phyloP scores from a whole-genome alignment of 805 yeast genomes.

The Saccharomycopsis schoenii region DNA sequence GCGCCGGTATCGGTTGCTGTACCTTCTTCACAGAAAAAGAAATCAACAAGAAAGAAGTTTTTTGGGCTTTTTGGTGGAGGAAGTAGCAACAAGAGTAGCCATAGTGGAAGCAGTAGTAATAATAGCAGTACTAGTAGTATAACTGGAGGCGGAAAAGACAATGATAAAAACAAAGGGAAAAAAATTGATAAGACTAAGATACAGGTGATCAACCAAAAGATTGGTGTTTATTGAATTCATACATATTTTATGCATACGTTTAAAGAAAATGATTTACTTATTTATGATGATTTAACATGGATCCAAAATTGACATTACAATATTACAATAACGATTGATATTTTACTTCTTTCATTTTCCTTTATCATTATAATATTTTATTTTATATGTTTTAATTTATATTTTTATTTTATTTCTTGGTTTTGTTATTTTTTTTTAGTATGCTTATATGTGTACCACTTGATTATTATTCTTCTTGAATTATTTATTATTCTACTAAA shows the following conservation, averaged over 20 bases:
- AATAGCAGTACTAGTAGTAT: background rate
- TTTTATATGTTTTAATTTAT: background rate
- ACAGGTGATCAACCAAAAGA: constrained; percentile 16
- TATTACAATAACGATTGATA: background rate
- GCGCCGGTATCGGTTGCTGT: background rate
- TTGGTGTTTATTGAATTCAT: constrained; percentile 8
- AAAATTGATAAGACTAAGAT: constrained; percentile 13
- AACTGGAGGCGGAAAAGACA: background rate
- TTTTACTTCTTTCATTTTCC: background rate
- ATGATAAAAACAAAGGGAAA: constrained; percentile 2
- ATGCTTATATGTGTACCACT: too few relatives aligned
- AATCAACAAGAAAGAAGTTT: constrained; percentile 1
- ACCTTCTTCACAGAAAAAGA: background rate
- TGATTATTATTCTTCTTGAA: background rate
- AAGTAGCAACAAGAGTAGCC: background rate
- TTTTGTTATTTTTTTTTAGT: too few relatives aligned
- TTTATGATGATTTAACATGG: too few relatives aligned
- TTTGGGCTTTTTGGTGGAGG: constrained; percentile 4
- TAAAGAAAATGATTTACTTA: too few relatives aligned
- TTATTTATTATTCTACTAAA: too few relatives aligned
- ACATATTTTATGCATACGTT: background rate
- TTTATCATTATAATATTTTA: background rate
- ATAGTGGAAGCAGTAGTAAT: background rate
- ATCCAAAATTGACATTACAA: too few relatives aligned
- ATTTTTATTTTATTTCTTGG: too few relatives aligned